A percentile compares a stretch with the other conserved stretches of the same genome.
phyloP scores from a whole-genome alignment of 2,329 filamentous ascomycete species.

The Aspergillus puulaauensis region DNA sequence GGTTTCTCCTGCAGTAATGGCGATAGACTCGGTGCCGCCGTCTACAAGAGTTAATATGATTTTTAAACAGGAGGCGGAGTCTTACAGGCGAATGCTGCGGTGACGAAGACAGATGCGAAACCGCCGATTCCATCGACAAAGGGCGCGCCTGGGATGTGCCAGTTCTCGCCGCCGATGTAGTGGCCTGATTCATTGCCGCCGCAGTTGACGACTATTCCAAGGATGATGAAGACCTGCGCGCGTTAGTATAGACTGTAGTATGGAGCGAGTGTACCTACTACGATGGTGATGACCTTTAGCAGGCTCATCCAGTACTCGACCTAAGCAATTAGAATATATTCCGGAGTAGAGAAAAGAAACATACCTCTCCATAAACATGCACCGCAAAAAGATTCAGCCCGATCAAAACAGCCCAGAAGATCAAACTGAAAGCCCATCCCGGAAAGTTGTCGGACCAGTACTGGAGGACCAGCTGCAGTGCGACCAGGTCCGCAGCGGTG shows the following conservation, averaged over 20 bases:
- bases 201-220: constrained; percentile 60
- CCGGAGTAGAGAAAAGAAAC: background rate
- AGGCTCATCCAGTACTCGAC: constrained; percentile 42
- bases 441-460: constrained; percentile 65
- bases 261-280: constrained; percentile 28
- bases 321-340: background rate
- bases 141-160: constrained; percentile 59
- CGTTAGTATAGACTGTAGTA: background rate
- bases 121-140: constrained; percentile 66
- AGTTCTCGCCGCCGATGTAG: constrained; percentile 61
- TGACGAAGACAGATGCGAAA: constrained; percentile 65
- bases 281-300: constrained; percentile 43
- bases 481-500: constrained; percentile 61
- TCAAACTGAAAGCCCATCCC: constrained; percentile 62
- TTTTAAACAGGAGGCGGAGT: background rate
- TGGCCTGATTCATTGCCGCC: constrained; percentile 55
- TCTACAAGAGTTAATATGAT: constrained; percentile 25
- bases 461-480: constrained; percentile 57
- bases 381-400: constrained; percentile 55
- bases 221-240: constrained; percentile 58
- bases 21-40: constrained; percentile 64
- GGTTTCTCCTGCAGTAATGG: constrained; percentile 66
- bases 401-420: constrained; percentile 60
- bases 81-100: constrained; percentile 60
- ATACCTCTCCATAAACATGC: constrained; percentile 54